These are phyloP conservation scores for Malassezia slooffiae DNA, from an alignment of 1,284 basidiomycete genomes.

Conservation along the genomic window DNA sequence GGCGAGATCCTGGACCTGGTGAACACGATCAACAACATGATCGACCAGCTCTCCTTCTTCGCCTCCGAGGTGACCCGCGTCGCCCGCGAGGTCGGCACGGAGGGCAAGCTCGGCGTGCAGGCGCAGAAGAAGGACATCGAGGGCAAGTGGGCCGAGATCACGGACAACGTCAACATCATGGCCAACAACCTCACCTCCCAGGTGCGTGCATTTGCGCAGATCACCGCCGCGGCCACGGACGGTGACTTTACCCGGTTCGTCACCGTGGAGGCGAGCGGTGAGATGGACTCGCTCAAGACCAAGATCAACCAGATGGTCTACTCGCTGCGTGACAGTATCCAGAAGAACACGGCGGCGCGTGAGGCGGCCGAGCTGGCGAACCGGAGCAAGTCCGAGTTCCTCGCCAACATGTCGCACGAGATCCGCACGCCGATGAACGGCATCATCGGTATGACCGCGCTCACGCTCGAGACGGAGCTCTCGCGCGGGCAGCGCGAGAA, in stretches of 20 bases:
- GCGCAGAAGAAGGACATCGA: constrained; percentile 94
- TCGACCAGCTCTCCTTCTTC: constrained; percentile 64
- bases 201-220: constrained; percentile 97
- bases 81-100: constrained; percentile 84
- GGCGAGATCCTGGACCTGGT: constrained; percentile 88
- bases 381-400: constrained; percentile 87
- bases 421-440: constrained; percentile 50
- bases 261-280: constrained; percentile 93
- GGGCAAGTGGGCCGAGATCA: constrained; percentile 97
- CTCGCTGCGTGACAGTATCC: constrained; percentile 88
- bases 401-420: constrained; percentile 48
- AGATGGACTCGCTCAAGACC: constrained; percentile 99
- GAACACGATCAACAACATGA: constrained; percentile 55
- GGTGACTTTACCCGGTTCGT: constrained; percentile 98
- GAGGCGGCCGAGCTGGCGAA: constrained; percentile 90
- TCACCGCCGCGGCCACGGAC: constrained; percentile 94
- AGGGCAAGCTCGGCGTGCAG: constrained; percentile 92
- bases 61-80: constrained; percentile 91
- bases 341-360: constrained; percentile 96
- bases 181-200: constrained; percentile 85
- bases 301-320: constrained; percentile 99
- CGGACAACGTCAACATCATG: constrained; percentile 55
- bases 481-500: constrained; percentile 85
- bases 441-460: constrained; percentile 98
- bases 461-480: constrained; percentile 85